Evolutionary conservation across 192 early-diverging fungal species (phyloP).

Genomic region (Mortierella alpina): DNA sequence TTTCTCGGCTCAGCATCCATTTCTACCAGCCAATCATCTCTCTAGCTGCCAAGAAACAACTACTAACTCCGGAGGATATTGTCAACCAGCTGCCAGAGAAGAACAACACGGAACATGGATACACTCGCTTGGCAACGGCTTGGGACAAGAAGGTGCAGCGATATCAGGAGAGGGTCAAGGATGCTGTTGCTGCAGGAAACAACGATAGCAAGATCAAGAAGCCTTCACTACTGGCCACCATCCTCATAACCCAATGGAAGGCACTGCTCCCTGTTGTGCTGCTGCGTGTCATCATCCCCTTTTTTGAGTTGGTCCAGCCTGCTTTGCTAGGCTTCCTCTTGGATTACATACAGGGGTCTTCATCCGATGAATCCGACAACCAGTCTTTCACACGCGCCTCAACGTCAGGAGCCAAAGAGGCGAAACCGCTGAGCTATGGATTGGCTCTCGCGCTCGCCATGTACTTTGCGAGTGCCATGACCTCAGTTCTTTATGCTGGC

Average conservation of each 20-base stretch:
- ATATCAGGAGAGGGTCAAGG: conserved; percentile 2
- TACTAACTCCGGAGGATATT: conserved; percentile 31
- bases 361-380: background rate
- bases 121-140: background rate
- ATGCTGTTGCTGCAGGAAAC: background rate
- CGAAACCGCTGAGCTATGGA: conserved; percentile 22
- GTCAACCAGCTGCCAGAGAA: conserved; percentile 23
- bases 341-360: conserved; percentile 27
- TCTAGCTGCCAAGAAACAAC: conserved; percentile 28
- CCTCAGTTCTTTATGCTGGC: background rate
- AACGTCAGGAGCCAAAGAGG: background rate
- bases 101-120: conserved; percentile 21
- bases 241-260: conserved; percentile 21
- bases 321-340: conserved; percentile 19
- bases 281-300: conserved; percentile 4
- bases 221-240: conserved; percentile 20
- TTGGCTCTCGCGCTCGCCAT: conserved; percentile 22
- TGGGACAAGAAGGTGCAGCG: conserved; percentile 17
- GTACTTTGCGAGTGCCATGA: background rate
- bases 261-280: conserved; percentile 13
- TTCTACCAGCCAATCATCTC: conserved; percentile 41
- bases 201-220: background rate
- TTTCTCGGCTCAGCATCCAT: conserved; percentile 10
- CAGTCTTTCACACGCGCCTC: background rate
- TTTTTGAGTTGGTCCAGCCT: conserved; percentile 22